These are phyloP conservation scores for Cyberlindnera mycetangii DNA, from an alignment of 805 yeast genomes.

Conservation along the genomic window DNA sequence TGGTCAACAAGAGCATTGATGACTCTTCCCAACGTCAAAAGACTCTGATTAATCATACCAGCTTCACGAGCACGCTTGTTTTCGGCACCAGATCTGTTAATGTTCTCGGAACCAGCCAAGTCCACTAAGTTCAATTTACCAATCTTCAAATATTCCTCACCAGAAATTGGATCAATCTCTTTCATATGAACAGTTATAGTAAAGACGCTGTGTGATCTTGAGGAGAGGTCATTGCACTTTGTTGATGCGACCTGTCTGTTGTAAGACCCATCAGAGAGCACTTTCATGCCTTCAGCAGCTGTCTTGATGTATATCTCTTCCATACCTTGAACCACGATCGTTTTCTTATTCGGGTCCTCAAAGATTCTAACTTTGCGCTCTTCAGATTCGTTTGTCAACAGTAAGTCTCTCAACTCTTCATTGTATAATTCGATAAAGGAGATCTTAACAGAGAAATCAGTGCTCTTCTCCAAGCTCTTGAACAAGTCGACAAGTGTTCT, in stretches of 20 bases:
- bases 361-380: conserved; percentile 50
- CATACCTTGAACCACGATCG: conserved; percentile 55
- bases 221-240: conserved; percentile 70
- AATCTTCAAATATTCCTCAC: conserved; percentile 47
- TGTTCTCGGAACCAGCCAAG: conserved; percentile 90
- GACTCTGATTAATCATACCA: conserved; percentile 83
- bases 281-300: conserved; percentile 48
- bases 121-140: conserved; percentile 87
- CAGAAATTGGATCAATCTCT: conserved; percentile 43
- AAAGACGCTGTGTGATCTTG: conserved; percentile 79
- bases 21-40: conserved; percentile 82
- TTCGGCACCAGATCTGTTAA: conserved; percentile 78
- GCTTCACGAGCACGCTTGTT: conserved; percentile 87
- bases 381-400: conserved; percentile 35
- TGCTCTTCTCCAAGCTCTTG: conserved; percentile 37
- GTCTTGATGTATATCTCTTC: conserved; percentile 48
- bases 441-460: conserved; percentile 62
- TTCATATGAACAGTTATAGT: conserved; percentile 62
- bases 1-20: conserved; percentile 69
- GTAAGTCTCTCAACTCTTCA: conserved; percentile 71
- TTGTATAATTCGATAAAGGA: conserved; percentile 81
- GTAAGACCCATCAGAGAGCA: conserved; percentile 54
- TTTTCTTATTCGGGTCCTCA: conserved; percentile 44
- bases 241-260: conserved; percentile 76
- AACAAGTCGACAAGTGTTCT: conserved; percentile 57